A percentile compares a stretch with the other conserved stretches of the same genome.
Conservation (phyloP, 106 monocot genomes). For the Platanthera guangdongensis region DNA sequence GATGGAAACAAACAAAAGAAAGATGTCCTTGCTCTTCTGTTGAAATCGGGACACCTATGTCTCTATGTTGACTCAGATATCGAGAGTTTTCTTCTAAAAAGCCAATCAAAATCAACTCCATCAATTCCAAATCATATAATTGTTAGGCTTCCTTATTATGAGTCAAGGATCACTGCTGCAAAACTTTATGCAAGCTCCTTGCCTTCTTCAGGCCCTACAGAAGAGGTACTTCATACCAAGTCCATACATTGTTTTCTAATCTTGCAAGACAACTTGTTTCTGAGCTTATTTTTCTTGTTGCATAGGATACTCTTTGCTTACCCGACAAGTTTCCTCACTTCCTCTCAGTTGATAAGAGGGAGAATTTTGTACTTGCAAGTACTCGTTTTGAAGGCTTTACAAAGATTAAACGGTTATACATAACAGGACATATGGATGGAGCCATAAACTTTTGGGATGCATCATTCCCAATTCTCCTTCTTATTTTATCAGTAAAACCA, state of each 20-base stretch:
- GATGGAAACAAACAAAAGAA: slow-evolving; percentile 43
- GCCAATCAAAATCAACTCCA: slow-evolving; percentile 46
- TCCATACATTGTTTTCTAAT: background rate
- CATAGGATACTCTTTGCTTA: slow-evolving; percentile 41
- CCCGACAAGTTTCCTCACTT: slow-evolving; percentile 41
- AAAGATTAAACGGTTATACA: slow-evolving; percentile 47
- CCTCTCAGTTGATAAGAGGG: slow-evolving; percentile 38
- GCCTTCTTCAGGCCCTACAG: slow-evolving; percentile 11
- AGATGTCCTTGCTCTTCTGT: slow-evolving; percentile 57
- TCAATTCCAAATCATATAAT: slow-evolving; percentile 38
- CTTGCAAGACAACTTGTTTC: background rate
- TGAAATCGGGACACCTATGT: slow-evolving; percentile 61
- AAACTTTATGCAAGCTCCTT: slow-evolving; percentile 32
- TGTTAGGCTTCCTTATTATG: slow-evolving; percentile 47
- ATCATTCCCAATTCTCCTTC: slow-evolving; percentile 55
- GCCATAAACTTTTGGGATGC: slow-evolving; percentile 81
- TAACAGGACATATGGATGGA: slow-evolving; percentile 86
- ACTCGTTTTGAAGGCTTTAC: slow-evolving; percentile 24
- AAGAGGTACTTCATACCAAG: slow-evolving; percentile 38
- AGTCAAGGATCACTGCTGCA: slow-evolving; percentile 45
- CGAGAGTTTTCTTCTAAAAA: slow-evolving; percentile 52
- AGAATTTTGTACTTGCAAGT: slow-evolving; percentile 20
- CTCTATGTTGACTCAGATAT: slow-evolving; percentile 67
- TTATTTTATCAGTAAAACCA: slow-evolving; percentile 44
- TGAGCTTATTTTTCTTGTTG: slow-evolving; percentile 3